A percentile compares a stretch with the other conserved stretches of the same genome.
phyloP scores from a whole-genome alignment of 2,329 filamentous ascomycete species.

The Trichoderma breve region DNA sequence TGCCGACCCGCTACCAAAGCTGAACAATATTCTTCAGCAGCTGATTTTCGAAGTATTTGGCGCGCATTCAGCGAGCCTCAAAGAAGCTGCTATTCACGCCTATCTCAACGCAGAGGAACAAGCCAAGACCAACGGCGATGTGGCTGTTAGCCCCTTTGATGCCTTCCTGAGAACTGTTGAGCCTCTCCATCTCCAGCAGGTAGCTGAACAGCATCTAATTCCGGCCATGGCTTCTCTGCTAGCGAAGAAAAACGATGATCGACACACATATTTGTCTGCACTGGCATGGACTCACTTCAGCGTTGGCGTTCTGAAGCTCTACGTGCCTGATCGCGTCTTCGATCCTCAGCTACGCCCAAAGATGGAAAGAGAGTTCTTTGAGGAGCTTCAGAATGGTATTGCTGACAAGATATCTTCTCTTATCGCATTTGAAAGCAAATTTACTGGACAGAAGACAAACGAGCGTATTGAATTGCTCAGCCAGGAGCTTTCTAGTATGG shows the following conservation, averaged over 20 bases:
- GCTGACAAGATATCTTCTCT: constrained; percentile 59
- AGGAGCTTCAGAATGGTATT: constrained; percentile 56
- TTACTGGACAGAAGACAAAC: constrained; percentile 67
- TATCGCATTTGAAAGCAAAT: constrained; percentile 60
- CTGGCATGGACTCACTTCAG: constrained; percentile 76
- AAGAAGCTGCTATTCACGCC: constrained; percentile 29
- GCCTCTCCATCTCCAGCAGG: constrained; percentile 37
- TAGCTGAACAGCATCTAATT: constrained; percentile 44
- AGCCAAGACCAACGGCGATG: not conserved
- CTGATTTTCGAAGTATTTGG: constrained; percentile 44
- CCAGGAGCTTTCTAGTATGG: constrained; percentile 61
- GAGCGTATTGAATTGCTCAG: constrained; percentile 63
- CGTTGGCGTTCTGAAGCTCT: constrained; percentile 70
- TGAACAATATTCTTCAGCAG: constrained; percentile 49
- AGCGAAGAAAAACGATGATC: constrained; percentile 23
- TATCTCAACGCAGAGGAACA: constrained; percentile 29
- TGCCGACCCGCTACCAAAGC: constrained; percentile 47
- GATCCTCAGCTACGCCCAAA: constrained; percentile 70
- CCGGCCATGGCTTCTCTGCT: constrained; percentile 46
- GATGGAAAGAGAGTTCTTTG: constrained; percentile 61
- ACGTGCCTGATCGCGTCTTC: constrained; percentile 81
- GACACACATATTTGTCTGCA: constrained; percentile 36
- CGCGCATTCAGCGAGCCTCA: constrained; percentile 38
- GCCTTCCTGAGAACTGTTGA: constrained; percentile 29
- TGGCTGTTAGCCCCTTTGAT: constrained; percentile 23